Base-by-base conservation (phyloP, 2,329 filamentous ascomycete species). In the Ophiocordyceps polyrhachis-furcata region DNA sequence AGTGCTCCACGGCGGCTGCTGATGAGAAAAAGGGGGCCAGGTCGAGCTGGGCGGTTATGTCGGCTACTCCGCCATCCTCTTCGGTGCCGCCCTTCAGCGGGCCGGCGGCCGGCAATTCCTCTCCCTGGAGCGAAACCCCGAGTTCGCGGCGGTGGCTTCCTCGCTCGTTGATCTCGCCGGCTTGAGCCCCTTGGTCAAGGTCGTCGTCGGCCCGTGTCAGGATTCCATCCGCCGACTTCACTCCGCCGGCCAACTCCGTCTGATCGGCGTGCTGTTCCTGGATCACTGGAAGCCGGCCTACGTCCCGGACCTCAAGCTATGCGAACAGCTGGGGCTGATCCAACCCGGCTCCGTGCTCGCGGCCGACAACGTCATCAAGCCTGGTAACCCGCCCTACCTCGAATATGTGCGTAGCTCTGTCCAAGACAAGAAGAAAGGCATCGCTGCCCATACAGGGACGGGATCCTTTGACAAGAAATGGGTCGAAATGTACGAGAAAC, bases 241-340 rank as follows among this genome's bases (percentile, higher is more conserved):
- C 49, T 53, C 62, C 1, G 58, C 65, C 3, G 75, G 75, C 0
- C 53, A 57, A 5, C 57, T 87, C 21, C 60, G 66, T 21, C 67
- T 70, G 41, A 74, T 87, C 48, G 81, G 86, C 52, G 62, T 88
- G 37, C 65, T 87, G 59, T 89, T 91, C 58, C 63, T 91, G 32
- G 85, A 91, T 54, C 84, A 91, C 58, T 80, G 81, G 61, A 88
- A 89, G 60, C 79, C 81, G 0, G 73, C 78, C 0, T 91, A 89
- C 57, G 74, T 73, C 1, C 70, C 73, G 0, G 85, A 91, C 53
- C 60, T 89, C 48, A 86, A 86, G 62, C 69, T 87, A 0, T 84
- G 79, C 56, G 84, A 91, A 62, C 69, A 81, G 37, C 63, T 88
- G 5, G 71, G 69, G 0, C 57, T 89, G 32, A 66, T 91, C 3